Base-by-base conservation (phyloP, 441 rosid species). In the Brassica balearica region DNA sequence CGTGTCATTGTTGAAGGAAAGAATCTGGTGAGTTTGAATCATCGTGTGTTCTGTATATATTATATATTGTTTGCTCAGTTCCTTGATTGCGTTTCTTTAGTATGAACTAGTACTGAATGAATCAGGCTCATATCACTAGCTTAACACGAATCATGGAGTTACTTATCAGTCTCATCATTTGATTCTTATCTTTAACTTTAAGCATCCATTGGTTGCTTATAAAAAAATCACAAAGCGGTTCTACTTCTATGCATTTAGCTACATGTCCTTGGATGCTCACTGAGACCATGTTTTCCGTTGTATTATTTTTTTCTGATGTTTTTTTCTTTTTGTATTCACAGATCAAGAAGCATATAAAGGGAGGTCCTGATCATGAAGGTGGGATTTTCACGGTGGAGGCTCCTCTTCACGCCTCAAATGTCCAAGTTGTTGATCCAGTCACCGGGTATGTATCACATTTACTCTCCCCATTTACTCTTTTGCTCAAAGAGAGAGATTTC, bases 311-410 rank as follows among this genome's bases (percentile, higher is more conserved):
- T 1, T 58, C 8, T 19, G 8, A 59, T 60, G 63, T 3, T 17
- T 23, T 53, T n/a, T 22, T 5, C 2, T 4, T 38, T 14, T 14
- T 69, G 10, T 14, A 20, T 48, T 74, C 58, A 23, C 86, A 95
- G 99, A 92, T 95, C 19, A 95, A 93, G 81, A 95, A 93, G 78
- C 99, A 95, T 81, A 91, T 95, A 76, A 95, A 93, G 80, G 90
- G 83, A 78, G 94, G 97, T n/a, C 94, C 90, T 76, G 91, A 90
- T 62, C 96, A 93, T 60, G 96, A 88, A 84, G 98, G 98, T 78
- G 99, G 99, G 20, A 93, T 95, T 69, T 93, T 93, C 81, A 81
- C 98, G 0, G 92, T 95, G 5, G 99, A 95, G 83, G 99, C 98
- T 68, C 99, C 97, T 65, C 84, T 95, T 67, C 99, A 95, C 77